phyloP scores from a whole-genome alignment of 1,284 basidiomycete genomes.

The Violaceomyces palustris region DNA sequence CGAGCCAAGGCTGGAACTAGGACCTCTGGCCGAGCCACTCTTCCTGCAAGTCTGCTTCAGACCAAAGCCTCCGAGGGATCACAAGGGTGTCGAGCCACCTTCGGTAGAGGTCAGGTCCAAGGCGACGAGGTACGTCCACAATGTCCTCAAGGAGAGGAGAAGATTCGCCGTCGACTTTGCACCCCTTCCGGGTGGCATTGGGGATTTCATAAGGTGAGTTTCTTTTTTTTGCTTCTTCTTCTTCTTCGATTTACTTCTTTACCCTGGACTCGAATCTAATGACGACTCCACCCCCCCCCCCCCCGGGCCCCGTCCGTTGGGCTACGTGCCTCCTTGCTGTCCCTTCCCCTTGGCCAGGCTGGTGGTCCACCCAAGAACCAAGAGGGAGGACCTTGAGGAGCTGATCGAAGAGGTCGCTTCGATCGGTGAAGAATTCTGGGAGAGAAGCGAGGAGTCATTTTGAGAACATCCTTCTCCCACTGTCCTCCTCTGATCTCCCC shows the following conservation, averaged over 20 bases:
- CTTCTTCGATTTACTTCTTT: too few species aligned
- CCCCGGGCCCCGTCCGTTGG: too few species aligned
- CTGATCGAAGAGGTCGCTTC: slow-evolving; percentile 33
- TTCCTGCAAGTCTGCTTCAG: slow-evolving; percentile 49
- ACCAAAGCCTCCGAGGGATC: slow-evolving; percentile 7
- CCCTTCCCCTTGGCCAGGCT: too few species aligned
- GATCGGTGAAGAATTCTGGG: slow-evolving; percentile 23
- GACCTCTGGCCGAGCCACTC: slow-evolving; percentile 31
- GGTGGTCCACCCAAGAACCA: slow-evolving; percentile 42
- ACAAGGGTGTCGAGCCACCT: background rate
- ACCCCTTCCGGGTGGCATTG: slow-evolving; percentile 26
- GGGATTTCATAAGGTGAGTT: slow-evolving; percentile 38
- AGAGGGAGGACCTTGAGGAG: slow-evolving; percentile 15
- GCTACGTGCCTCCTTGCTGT: too few species aligned
- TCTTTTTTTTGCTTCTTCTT: too few species aligned
- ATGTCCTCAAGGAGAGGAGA: slow-evolving; percentile 17
- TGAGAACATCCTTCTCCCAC: too few species aligned
- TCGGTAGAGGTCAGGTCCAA: slow-evolving; percentile 7
- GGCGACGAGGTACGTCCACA: slow-evolving; percentile 15
- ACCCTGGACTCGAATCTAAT: too few species aligned
- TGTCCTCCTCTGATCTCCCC: too few species aligned
- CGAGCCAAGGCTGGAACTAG: slow-evolving; percentile 29
- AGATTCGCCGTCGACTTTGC: slow-evolving; percentile 48
- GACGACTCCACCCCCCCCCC: too few species aligned
- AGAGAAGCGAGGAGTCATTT: background rate